Evolutionary conservation across 2,329 filamentous ascomycete species (phyloP), one percentile per base, ranked within the genome.

Genomic region (Botrytis aclada): DNA sequence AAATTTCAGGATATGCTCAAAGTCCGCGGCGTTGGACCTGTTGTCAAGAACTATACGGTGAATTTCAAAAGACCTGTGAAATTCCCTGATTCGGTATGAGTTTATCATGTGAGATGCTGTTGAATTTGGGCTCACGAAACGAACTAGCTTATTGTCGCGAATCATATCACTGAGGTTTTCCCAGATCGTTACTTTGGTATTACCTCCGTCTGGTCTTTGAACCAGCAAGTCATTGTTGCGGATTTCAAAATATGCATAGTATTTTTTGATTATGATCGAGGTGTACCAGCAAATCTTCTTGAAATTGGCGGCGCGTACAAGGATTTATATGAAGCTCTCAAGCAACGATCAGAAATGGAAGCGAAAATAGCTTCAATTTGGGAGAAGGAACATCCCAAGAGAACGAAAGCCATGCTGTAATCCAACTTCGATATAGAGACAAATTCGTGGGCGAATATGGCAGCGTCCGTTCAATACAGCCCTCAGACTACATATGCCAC

Each of bases 1-100:
- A 70, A 70, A 8, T 73, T 64, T 29, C n/a, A 70, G 3, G 71
- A 70, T 63, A 20, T 70, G 41, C 22, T 70, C 10, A 41, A 61
- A 25, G 10, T 32, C 20, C 43, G 69, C 12, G 60, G 51, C 29
- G 64, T 66, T 29, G 69, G 58, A 32, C 8, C 25, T 54, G 29
- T 43, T 5, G n/a, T 71, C 29, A 65, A 43, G 32, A 71, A 45
- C 10, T 71, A 56, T 8, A 69, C 64, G 3, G 18, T 34, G 12
- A 22, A 69, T 47, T 39, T 72, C 16, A 69, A 60, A n/a, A 69
- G 71, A 34, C 51, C 29, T 45, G 54, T 62, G 25, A 60, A 43
- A 32, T 72, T 56, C 16, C 70, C 51, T 9, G 41, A 61, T 69
- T 47, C 70, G n/a, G 64, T 67, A 69, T 41, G 45, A 54, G 45